A percentile compares a stretch with the other conserved stretches of the same genome.
Conservation (phyloP, 441 rosid genomes). For the Dalechampia spathulata region DNA sequence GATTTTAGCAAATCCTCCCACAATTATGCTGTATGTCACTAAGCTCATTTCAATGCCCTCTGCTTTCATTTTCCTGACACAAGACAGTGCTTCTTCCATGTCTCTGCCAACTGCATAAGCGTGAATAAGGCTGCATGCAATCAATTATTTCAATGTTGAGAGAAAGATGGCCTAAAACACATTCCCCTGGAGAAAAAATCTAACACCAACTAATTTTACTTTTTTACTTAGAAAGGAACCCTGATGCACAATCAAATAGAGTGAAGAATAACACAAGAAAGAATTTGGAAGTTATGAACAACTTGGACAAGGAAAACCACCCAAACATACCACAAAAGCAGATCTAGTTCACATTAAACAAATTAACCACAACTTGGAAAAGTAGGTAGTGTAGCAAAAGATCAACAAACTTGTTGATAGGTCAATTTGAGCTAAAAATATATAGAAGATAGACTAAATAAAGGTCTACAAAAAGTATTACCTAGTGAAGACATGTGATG, state of each 20-base stretch:
- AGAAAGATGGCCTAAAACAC: conserved; percentile 7
- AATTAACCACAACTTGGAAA: not conserved
- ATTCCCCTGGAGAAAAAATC: conserved; percentile 4
- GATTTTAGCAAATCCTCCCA: conserved; percentile 80
- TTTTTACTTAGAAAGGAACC: not conserved
- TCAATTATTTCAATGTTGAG: conserved; percentile 35
- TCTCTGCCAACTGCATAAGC: conserved; percentile 98
- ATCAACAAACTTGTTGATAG: conserved; percentile 6
- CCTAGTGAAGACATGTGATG: conserved; percentile 88
- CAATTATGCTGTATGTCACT: conserved; percentile 77
- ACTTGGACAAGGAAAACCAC: not conserved
- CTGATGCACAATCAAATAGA: not conserved
- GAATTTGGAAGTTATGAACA: not conserved
- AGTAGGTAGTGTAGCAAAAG: not conserved
- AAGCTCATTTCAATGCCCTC: conserved; percentile 80
- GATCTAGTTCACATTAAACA: not conserved
- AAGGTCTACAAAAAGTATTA: conserved; percentile 27
- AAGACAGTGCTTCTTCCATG: conserved; percentile 92
- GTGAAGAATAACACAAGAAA: not conserved
- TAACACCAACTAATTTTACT: not conserved
- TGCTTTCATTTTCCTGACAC: conserved; percentile 93
- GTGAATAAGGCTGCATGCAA: conserved; percentile 96
- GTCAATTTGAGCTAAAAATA: not conserved
- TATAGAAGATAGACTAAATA: conserved; percentile 1
- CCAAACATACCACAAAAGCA: conserved; percentile 5